A percentile compares a stretch with the other conserved stretches of the same genome.
Evolutionary conservation across 257 asterid genomes (phyloP).

Genomic region (Lycium barbarum): DNA sequence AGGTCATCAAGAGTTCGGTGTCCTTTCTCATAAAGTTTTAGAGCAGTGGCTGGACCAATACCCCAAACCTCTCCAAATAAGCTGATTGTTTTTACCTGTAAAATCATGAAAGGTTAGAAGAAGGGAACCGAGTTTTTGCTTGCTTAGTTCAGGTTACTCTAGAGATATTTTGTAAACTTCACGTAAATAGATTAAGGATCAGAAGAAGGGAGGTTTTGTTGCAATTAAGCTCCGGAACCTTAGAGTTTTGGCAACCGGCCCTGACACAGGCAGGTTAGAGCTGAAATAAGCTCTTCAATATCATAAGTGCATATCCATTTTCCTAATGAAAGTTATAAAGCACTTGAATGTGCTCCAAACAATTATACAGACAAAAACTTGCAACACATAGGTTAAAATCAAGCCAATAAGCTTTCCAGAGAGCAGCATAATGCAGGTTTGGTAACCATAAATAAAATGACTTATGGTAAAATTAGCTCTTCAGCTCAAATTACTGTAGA

Average conservation of each 20-base stretch:
- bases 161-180: neutral
- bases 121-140: neutral
- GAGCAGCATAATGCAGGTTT: neutral
- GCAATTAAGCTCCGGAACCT: neutral
- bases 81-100: constrained; percentile 81
- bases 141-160: constrained; percentile 13
- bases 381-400: neutral
- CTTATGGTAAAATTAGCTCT: neutral
- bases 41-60: constrained; percentile 85
- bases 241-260: neutral
- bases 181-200: neutral
- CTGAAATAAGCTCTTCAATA: neutral
- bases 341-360: neutral
- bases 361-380: neutral
- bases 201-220: neutral
- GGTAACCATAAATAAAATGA: neutral
- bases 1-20: constrained; percentile 80
- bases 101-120: constrained; percentile 27
- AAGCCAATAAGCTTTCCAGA: neutral
- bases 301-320: neutral
- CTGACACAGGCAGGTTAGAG: neutral
- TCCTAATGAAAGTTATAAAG: neutral
- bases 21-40: constrained; percentile 93
- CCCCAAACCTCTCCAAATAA: constrained; percentile 99
- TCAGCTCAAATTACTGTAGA: neutral